A percentile compares a stretch with the other conserved stretches of the same genome.
Evolutionary conservation across 208 protist species (phyloP).

Genomic region (Wallacemonas sp.): DNA sequence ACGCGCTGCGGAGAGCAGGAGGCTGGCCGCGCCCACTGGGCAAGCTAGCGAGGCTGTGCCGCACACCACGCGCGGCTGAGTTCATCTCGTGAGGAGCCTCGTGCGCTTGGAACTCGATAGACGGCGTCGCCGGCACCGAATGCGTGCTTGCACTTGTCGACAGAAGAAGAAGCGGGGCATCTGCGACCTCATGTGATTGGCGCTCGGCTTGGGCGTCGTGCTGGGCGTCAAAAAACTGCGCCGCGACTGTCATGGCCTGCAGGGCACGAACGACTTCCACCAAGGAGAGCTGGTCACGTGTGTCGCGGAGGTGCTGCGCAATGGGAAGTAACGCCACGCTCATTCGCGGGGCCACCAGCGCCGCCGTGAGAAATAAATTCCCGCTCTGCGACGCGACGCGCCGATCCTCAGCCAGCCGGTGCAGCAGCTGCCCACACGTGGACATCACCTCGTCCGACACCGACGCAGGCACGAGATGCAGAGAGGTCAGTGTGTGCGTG

Average conservation of each 20-base stretch:
- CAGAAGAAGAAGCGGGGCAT: not conserved
- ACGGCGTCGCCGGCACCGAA: not conserved
- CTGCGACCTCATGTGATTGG: conserved; percentile 14
- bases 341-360: conserved; percentile 24
- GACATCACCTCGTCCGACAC: not conserved
- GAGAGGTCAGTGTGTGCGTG: not conserved
- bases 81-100: not conserved
- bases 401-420: conserved; percentile 28
- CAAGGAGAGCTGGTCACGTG: conserved; percentile 19
- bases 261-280: conserved; percentile 33
- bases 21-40: conserved; percentile 7
- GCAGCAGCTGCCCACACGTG: conserved; percentile 21
- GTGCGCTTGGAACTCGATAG: not conserved
- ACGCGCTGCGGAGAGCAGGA: conserved; percentile 26
- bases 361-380: conserved; percentile 32
- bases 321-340: conserved; percentile 23
- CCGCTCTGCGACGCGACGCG: not conserved
- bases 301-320: conserved; percentile 27
- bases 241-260: conserved; percentile 30
- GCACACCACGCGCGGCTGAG: not conserved
- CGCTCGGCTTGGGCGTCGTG: conserved; percentile 25
- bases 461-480: not conserved
- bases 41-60: conserved; percentile 7
- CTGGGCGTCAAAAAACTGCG: conserved; percentile 22
- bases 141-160: not conserved